Evolutionary conservation across 2,329 filamentous ascomycete species (phyloP).

Genomic region (Colletotrichum truncatum): DNA sequence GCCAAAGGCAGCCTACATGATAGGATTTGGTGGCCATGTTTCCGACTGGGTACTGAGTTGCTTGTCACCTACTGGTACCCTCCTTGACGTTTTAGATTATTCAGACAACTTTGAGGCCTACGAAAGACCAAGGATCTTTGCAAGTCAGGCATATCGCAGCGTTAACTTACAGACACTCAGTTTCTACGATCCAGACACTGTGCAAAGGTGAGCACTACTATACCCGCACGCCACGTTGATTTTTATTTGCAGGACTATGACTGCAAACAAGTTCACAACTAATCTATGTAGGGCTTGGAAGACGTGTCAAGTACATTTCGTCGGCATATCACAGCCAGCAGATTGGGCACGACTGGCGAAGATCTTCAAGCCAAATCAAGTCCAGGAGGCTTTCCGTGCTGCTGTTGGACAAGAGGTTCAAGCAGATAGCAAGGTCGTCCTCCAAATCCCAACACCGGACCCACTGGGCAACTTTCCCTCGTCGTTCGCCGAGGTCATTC

Average conservation of each 20-base stretch:
- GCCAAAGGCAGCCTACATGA: not conserved
- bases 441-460: not conserved
- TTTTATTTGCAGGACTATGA: not conserved
- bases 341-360: not conserved
- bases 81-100: not conserved
- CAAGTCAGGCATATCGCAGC: not conserved
- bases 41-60: not conserved
- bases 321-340: not conserved
- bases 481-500: not conserved
- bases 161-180: not conserved
- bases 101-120: not conserved
- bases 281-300: not conserved
- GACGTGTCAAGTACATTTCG: not conserved
- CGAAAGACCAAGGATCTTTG: not conserved
- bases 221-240: not conserved
- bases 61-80: not conserved
- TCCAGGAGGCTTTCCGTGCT: not conserved
- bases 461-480: not conserved
- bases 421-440: not conserved
- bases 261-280: not conserved
- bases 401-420: not conserved
- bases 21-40: not conserved
- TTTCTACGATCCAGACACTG: not conserved
- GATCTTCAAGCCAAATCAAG: not conserved
- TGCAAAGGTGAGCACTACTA: not conserved